phyloP scores from a whole-genome alignment of 1,284 basidiomycete genomes.

The Marasmius fiardii region DNA sequence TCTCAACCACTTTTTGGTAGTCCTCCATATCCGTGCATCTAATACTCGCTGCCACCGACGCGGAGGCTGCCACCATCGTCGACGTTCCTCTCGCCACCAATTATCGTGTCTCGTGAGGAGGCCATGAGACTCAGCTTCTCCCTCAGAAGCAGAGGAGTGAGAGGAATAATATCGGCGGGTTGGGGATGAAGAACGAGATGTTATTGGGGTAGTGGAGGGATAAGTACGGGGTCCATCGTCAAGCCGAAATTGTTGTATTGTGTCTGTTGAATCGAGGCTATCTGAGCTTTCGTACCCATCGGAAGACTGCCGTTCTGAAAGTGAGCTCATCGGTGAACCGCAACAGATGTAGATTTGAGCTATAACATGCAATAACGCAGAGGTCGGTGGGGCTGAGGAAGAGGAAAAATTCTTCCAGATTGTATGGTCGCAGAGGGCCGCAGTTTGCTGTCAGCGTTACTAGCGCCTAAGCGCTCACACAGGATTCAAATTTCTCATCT shows the following conservation, averaged over 20 bases:
- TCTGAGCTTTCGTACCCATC: constrained; percentile 36
- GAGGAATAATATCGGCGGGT: constrained; percentile 37
- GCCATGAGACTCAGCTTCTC: constrained; percentile 61
- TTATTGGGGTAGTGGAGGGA: constrained; percentile 33
- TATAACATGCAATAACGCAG: background rate
- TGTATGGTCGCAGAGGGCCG: too few relatives aligned
- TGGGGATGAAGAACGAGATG: constrained; percentile 46
- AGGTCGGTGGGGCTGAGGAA: background rate
- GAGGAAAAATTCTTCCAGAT: background rate
- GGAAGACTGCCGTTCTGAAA: constrained; percentile 3
- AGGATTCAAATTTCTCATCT: background rate
- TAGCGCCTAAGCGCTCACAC: background rate
- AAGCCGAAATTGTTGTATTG: constrained; percentile 2
- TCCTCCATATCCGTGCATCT: constrained; percentile 39
- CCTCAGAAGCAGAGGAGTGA: constrained; percentile 59
- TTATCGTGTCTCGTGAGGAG: constrained; percentile 33
- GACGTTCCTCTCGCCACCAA: constrained; percentile 41
- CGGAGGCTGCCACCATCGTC: constrained; percentile 49
- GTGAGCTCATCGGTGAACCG: background rate
- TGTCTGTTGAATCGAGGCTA: constrained; percentile 36
- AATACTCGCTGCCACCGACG: constrained; percentile 35
- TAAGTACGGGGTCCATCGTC: background rate
- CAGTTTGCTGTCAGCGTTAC: background rate
- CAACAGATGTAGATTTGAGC: background rate
- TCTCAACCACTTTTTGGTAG: constrained; percentile 50